Conservation (phyloP, 331 rosid genomes). For the Prunus yedoensis region DNA sequence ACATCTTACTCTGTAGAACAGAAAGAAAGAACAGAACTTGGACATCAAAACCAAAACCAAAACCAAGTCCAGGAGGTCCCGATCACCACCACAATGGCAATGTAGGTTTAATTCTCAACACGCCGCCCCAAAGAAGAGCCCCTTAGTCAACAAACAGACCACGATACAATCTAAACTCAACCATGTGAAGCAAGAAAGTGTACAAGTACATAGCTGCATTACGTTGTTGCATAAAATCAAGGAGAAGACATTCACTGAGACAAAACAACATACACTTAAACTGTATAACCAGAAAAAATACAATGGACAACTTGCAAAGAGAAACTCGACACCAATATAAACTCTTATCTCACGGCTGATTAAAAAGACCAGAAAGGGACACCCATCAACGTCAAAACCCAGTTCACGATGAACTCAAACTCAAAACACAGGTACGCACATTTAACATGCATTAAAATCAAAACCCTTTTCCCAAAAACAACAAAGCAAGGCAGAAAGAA, state of each 20-base stretch:
- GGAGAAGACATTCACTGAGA: slow-evolving; percentile 42
- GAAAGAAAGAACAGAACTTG: slow-evolving; percentile 31
- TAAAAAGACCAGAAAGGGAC: slow-evolving; percentile 29
- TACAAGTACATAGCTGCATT: slow-evolving; percentile 18
- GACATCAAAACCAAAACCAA: slow-evolving; percentile 15
- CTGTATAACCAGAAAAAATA: slow-evolving; percentile 27
- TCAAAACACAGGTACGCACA: slow-evolving; percentile 16
- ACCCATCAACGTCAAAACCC: slow-evolving; percentile 58
- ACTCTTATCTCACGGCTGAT: slow-evolving; percentile 38
- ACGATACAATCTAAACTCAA: slow-evolving; percentile 27
- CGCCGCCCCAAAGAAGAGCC: slow-evolving; percentile 12
- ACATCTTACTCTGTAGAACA: slow-evolving; percentile 45
- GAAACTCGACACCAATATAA: slow-evolving; percentile 20
- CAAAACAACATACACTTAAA: slow-evolving; percentile 72
- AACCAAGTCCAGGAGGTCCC: slow-evolving; percentile 17
- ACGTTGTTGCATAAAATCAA: slow-evolving; percentile 18
- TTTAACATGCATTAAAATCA: slow-evolving; percentile 57
- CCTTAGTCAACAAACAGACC: slow-evolving; percentile 19
- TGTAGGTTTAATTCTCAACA: slow-evolving; percentile 14
- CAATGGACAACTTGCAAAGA: slow-evolving; percentile 20
- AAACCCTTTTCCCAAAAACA: slow-evolving; percentile 40
- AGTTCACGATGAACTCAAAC: slow-evolving; percentile 26
- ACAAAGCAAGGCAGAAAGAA: slow-evolving; percentile 25
- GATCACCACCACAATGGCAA: slow-evolving; percentile 21
- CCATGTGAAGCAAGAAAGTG: slow-evolving; percentile 15